phyloP scores from a whole-genome alignment of 768 basidiomycete genomes.

The Tulasnella sp. region DNA sequence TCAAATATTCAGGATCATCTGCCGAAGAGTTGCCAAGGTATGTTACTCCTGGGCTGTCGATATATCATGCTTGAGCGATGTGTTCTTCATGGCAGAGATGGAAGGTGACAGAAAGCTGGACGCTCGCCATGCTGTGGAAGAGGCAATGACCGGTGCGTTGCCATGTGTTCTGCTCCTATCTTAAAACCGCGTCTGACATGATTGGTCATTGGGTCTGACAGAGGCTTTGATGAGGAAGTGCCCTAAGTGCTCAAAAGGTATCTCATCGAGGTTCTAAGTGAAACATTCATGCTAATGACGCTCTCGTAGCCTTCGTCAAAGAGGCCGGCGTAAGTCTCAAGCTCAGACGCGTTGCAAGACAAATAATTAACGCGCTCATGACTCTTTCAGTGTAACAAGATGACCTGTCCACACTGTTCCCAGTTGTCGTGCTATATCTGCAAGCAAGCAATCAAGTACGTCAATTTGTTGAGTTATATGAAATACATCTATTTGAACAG shows the following conservation, averaged over 20 bases:
- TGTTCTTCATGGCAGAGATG: slow-evolving; percentile 38
- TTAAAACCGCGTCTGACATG: background rate
- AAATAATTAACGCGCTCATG: slow-evolving; percentile 1
- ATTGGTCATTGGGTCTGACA: slow-evolving; percentile 34
- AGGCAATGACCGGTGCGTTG: slow-evolving; percentile 69
- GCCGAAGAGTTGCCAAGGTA: slow-evolving; percentile 71
- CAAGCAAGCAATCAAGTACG: slow-evolving; percentile 43
- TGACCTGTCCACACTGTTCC: slow-evolving; percentile 62
- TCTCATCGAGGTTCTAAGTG: slow-evolving; percentile 7
- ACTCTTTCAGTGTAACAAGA: slow-evolving; percentile 75
- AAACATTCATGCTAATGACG: slow-evolving; percentile 12
- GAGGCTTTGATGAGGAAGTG: slow-evolving; percentile 78
- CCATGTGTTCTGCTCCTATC: slow-evolving; percentile 10
- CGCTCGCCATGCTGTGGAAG: slow-evolving; percentile 69
- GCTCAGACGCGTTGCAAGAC: background rate
- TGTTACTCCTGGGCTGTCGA: background rate
- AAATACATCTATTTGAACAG: background rate
- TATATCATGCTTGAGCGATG: slow-evolving; percentile 9
- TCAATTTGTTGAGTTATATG: background rate
- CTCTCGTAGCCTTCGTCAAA: slow-evolving; percentile 57
- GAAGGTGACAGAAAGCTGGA: slow-evolving; percentile 66
- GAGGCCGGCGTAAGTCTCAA: slow-evolving; percentile 49
- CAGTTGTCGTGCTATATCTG: slow-evolving; percentile 81
- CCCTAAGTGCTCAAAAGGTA: slow-evolving; percentile 75
- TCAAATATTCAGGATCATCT: slow-evolving; percentile 51